Conservation (phyloP, 176 grass and related monocot species). For the Phoenix dactylifera region DNA sequence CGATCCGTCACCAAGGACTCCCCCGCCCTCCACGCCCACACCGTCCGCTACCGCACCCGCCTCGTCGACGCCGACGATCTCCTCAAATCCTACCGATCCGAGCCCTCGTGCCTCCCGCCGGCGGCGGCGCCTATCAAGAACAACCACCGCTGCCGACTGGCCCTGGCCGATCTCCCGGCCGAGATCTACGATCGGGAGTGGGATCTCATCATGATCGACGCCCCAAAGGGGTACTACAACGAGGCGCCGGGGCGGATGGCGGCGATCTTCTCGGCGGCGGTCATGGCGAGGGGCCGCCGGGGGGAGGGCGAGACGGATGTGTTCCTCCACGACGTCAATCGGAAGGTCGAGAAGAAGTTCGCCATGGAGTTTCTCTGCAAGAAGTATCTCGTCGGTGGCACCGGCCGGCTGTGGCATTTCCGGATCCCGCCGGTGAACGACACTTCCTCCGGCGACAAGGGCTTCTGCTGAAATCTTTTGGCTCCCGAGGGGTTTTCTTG, state of each 20-base stretch:
- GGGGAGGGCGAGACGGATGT: slow-evolving; percentile 55
- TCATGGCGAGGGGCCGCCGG: slow-evolving; percentile 35
- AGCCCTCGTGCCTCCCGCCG: background rate
- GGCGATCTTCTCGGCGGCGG: slow-evolving; percentile 52
- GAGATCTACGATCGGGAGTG: slow-evolving; percentile 62
- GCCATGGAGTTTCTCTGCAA: slow-evolving; percentile 69
- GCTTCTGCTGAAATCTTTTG: slow-evolving; percentile 6
- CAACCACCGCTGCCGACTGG: slow-evolving; percentile 39
- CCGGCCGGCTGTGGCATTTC: slow-evolving; percentile 63
- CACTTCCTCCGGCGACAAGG: background rate
- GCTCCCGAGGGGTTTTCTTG: too few species aligned
- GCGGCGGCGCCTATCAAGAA: background rate
- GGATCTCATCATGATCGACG: slow-evolving; percentile 78
- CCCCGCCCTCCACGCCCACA: slow-evolving; percentile 40
- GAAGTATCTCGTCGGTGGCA: slow-evolving; percentile 21
- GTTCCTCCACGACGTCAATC: slow-evolving; percentile 71
- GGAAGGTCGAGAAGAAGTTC: slow-evolving; percentile 52
- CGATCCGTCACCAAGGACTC: slow-evolving; percentile 4
- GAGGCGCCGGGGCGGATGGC: slow-evolving; percentile 73
- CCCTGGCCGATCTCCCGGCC: slow-evolving; percentile 43
- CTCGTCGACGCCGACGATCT: slow-evolving; percentile 33
- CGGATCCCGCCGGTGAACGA: slow-evolving; percentile 20
- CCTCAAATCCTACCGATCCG: slow-evolving; percentile 6
- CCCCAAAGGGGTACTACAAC: slow-evolving; percentile 56
- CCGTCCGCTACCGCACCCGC: slow-evolving; percentile 35